Evolutionary conservation across 2,329 filamentous ascomycete species (phyloP).

Genomic region (Aspergillus fijiensis): DNA sequence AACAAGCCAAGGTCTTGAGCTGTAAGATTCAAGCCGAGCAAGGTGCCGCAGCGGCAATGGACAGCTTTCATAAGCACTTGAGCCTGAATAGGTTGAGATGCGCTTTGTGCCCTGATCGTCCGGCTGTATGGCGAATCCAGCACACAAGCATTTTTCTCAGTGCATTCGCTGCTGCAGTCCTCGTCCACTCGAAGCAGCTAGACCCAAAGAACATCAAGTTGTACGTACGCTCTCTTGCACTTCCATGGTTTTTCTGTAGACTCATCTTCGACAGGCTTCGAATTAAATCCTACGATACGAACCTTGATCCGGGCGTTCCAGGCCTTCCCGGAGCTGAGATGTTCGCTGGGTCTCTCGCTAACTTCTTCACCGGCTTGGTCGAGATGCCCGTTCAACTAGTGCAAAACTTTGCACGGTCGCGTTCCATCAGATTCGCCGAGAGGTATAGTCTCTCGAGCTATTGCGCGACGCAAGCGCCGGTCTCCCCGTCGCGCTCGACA

Average conservation of each 20-base stretch:
- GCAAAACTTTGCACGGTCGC: slow-evolving; percentile 8
- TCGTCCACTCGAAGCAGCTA: slow-evolving; percentile 63
- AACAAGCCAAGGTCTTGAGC: slow-evolving; percentile 58
- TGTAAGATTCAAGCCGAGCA: slow-evolving; percentile 63
- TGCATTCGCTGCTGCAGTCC: slow-evolving; percentile 66
- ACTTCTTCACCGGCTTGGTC: slow-evolving; percentile 75
- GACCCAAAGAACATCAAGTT: slow-evolving; percentile 72
- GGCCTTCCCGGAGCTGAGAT: slow-evolving; percentile 75
- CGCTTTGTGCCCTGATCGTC: slow-evolving; percentile 62
- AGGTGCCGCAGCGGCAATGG: slow-evolving; percentile 61
- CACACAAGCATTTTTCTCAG: slow-evolving; percentile 66
- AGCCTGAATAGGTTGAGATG: slow-evolving; percentile 66
- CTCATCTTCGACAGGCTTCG: slow-evolving; percentile 40
- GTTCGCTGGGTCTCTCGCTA: slow-evolving; percentile 71
- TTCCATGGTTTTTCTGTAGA: neutral
- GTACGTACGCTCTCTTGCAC: slow-evolving; percentile 47
- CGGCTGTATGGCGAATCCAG: slow-evolving; percentile 71
- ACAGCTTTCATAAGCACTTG: slow-evolving; percentile 67
- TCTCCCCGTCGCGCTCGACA: neutral
- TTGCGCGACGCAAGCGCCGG: neutral
- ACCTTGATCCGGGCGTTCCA: slow-evolving; percentile 73
- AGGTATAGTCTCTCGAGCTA: slow-evolving; percentile 9
- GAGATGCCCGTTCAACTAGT: slow-evolving; percentile 61
- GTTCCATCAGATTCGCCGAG: slow-evolving; percentile 10
- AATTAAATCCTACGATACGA: slow-evolving; percentile 67